phyloP scores from a whole-genome alignment of 2,329 filamentous ascomycete species.

The Pseudophaeomoniella oleicola region DNA sequence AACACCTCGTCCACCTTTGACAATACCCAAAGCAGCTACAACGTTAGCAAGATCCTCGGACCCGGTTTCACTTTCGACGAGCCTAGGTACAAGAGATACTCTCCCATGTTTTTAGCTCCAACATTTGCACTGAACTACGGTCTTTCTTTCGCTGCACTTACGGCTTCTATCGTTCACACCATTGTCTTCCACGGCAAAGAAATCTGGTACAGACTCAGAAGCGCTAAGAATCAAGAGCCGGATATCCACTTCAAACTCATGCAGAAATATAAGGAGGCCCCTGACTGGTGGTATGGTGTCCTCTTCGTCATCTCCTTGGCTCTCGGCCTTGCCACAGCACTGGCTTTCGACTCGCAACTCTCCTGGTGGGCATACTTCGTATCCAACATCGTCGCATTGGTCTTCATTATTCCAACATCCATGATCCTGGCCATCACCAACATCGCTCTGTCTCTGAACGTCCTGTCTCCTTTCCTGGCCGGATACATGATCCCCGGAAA shows the following conservation, averaged over 20 bases:
- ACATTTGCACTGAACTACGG: conserved; percentile 43
- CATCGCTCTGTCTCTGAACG: conserved; percentile 22
- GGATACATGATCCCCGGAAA: conserved; percentile 32
- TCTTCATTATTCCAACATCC: conserved; percentile 51
- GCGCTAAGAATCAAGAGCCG: conserved; percentile 12
- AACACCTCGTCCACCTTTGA: conserved; percentile 19
- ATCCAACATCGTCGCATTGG: conserved; percentile 47
- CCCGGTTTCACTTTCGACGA: conserved; percentile 18
- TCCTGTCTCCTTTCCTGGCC: conserved; percentile 33
- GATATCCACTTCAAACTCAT: conserved; percentile 31
- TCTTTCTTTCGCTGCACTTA: conserved; percentile 50
- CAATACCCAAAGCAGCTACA: conserved; percentile 19
- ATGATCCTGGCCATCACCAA: conserved; percentile 43
- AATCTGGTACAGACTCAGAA: conserved; percentile 20
- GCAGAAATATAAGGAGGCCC: conserved; percentile 23
- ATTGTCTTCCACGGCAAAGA: conserved; percentile 23
- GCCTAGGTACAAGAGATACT: conserved; percentile 40
- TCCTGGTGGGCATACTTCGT: conserved; percentile 56
- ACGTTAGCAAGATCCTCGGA: conserved; percentile 17
- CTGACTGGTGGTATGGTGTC: conserved; percentile 31
- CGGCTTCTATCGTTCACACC: conserved; percentile 32
- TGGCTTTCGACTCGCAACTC: conserved; percentile 50
- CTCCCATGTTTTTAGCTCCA: conserved; percentile 48
- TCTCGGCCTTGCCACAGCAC: conserved; percentile 22
- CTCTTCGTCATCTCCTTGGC: conserved; percentile 23